Evolutionary conservation across 345 rosid genomes (phyloP), one percentile per base, ranked within the genome.

Genomic region (Noccaea bulbosa): DNA sequence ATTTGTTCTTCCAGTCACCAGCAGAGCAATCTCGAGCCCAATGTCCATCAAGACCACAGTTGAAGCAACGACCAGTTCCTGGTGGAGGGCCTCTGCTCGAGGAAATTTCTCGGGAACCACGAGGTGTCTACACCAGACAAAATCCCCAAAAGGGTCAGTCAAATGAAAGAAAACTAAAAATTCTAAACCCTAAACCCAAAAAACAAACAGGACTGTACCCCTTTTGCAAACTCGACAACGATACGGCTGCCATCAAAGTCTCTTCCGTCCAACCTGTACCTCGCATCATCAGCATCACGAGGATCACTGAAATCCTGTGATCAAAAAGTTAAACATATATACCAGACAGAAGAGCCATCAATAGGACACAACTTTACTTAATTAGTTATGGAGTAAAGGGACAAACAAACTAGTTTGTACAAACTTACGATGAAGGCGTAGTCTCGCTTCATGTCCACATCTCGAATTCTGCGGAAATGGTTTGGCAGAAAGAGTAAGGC

Each of bases 361-460:
- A 10, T 55, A 41, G 70, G 65, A 22, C 44, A 45, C 16, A 38
- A 40, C 24, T 66, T 66, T n/a, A 40, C 22, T 9, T 20, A 46
- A 33, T 20, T 6, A 44, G 27, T 43, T 3, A 47, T 17, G 10
- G 34, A 64, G 8, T 32, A 24, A 24, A 9, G 3, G 35, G 32
- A 3, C 6, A 70, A 15, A 3, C 6, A 70, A 15, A 46, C 68
- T 11, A 15, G 24, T 7, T 11, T 57, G 74, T 52, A 54, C 62
- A n/a, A n/a, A 60, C 79, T 74, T 92, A 92, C 96, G 77, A 92
- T 91, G 84, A 92, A 92, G 71, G 98, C 98, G 39, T 78, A 92
- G 86, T 92, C 93, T 69, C 89, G 91, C 96, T 91, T 91, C 97
- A 91, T 89, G 85, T 91, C 97, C 93, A 91, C 88, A 84, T 88